Conservation (phyloP, 805 yeast species). For the Candida succiphila region DNA sequence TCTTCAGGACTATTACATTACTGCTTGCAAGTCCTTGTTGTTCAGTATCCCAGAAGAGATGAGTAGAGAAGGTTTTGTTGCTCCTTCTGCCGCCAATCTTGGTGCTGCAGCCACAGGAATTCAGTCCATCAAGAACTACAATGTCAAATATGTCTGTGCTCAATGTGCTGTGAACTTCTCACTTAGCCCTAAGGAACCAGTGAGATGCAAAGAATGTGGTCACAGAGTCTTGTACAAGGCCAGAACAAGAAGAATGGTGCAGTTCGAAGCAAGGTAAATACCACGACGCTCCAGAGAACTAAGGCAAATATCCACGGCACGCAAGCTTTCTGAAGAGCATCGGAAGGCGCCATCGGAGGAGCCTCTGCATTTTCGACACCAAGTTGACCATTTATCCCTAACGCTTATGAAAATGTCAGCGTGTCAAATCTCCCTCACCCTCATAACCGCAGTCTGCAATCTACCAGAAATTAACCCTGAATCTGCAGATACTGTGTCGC, state of each 20-base stretch:
- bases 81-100: conserved; percentile 61
- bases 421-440: too few species aligned
- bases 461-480: too few species aligned
- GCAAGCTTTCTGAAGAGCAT: too few species aligned
- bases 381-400: too few species aligned
- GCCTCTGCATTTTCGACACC: too few species aligned
- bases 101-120: conserved; percentile 86
- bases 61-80: conserved; percentile 80
- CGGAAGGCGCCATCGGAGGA: too few species aligned
- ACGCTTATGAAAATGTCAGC: too few species aligned
- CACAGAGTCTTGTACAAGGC: conserved; percentile 96
- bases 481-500: too few species aligned
- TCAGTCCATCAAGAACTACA: conserved; percentile 54
- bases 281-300: neutral
- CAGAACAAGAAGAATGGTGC: conserved; percentile 94
- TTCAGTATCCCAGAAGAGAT: too few species aligned
- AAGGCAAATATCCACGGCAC: neutral
- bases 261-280: conserved; percentile 64
- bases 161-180: conserved; percentile 89
- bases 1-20: too few species aligned
- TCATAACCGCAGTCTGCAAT: too few species aligned
- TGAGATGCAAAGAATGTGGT: conserved; percentile 97
- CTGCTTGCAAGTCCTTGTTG: too few species aligned
- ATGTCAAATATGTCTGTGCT: conserved; percentile 91
- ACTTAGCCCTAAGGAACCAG: conserved; percentile 87